A percentile compares a stretch with the other conserved stretches of the same genome.
Conservation (phyloP, 495 filamentous ascomycete species). For the Penicillium desertorum region DNA sequence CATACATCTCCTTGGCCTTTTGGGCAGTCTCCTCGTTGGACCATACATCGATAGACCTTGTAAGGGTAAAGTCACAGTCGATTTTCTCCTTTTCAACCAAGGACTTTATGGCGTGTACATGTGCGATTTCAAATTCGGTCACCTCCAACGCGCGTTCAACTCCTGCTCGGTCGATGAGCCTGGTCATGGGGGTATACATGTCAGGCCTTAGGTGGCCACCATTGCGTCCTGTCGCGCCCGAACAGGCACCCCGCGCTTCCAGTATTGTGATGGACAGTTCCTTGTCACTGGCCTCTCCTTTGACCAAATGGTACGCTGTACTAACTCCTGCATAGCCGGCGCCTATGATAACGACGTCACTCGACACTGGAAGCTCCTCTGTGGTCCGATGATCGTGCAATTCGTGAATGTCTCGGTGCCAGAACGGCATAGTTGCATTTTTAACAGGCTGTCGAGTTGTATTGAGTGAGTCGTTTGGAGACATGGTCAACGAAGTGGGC, state of each 20-base stretch:
- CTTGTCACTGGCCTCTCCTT: constrained; percentile 13
- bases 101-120: constrained; percentile 33
- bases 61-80: constrained; percentile 42
- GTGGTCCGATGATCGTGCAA: constrained; percentile 53
- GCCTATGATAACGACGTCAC: constrained; percentile 67
- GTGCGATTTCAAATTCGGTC: constrained; percentile 32
- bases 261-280: constrained; percentile 33
- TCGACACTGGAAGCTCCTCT: constrained; percentile 45
- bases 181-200: constrained; percentile 33
- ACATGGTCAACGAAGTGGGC: background rate
- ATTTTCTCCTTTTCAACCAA: constrained; percentile 37
- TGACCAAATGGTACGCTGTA: constrained; percentile 60
- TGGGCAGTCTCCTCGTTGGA: constrained; percentile 31
- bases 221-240: constrained; percentile 43
- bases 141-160: constrained; percentile 22
- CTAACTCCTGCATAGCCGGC: constrained; percentile 67
- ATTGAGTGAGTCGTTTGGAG: background rate
- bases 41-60: constrained; percentile 40
- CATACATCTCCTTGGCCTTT: constrained; percentile 32
- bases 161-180: constrained; percentile 16
- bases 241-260: constrained; percentile 40
- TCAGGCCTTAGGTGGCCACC: constrained; percentile 39
- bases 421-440: constrained; percentile 43
- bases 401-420: constrained; percentile 56
- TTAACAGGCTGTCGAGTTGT: background rate